Evolutionary conservation across 495 filamentous ascomycete species (phyloP), one percentile per base, ranked within the genome.

Genomic region (Podospora pseudocomata): DNA sequence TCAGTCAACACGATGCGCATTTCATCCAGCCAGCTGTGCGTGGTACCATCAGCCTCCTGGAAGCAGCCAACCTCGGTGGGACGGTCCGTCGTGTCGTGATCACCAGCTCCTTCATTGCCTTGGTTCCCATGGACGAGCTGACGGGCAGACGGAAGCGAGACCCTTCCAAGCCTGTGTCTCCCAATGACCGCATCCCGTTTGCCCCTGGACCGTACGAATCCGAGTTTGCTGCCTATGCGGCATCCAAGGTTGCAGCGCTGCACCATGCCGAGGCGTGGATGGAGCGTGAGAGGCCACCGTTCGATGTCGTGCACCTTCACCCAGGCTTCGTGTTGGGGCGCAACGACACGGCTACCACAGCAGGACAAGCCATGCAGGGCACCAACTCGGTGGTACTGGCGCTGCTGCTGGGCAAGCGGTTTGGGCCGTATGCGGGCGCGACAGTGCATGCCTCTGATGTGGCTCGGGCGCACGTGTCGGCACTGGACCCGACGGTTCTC

Each of bases 21-120:
- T 86, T 92, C 71, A 75, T 94, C 54, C 87, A 91, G 63, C 88
- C 90, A 2, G 89, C 89, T 0, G 84, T 92, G 69, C 87, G 86
- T 68, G 91, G 92, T 53, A 96, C 92, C 7, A 86, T 87, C 4
- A 88, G 88, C 55, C 86, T 95, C 49, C 77, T 96, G 57, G 87
- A 89, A 64, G 86, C 89, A 0, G 86, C 92, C 70, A 81, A 86
- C 63, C 78, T 80, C 69, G 88, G 84, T 5, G 89, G 87, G 15
- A 72, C 72, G 16, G 73, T 96, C 54, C 90, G 90, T 74, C 82
- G 89, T 32, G 88, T 95, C 5, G 88, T 80, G 30, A 76, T 83
- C 66, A 84, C 83, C 30, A 83, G 81, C 65, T 80, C 80, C 28
- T 77, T 80, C 9, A 79, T 81, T 1, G 70, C 81, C 5, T 75